Conservation (phyloP, 805 yeast species). For the Priceomyces melissophilus region DNA sequence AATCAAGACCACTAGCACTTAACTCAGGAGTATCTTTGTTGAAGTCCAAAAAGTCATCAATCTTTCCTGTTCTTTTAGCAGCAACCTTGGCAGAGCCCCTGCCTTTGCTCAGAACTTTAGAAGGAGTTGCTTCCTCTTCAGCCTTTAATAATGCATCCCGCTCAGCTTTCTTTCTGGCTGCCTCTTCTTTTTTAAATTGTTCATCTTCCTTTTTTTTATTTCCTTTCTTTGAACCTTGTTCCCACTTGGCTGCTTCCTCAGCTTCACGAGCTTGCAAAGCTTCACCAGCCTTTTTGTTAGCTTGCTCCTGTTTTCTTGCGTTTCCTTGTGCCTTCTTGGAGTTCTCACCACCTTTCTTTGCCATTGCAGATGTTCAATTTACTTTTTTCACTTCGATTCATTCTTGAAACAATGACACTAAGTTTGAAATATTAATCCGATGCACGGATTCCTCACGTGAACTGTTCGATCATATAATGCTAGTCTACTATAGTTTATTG, state of each 20-base stretch:
- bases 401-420: not conserved
- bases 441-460: conserved; percentile 2
- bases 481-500: no score
- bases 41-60: conserved; percentile 63
- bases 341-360: conserved; percentile 48
- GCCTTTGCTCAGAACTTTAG: conserved; percentile 53
- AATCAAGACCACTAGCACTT: conserved; percentile 72
- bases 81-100: conserved; percentile 71
- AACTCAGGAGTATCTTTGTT: conserved; percentile 49
- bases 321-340: conserved; percentile 60
- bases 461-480: no score
- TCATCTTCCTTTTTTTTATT: conserved; percentile 68
- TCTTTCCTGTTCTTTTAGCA: conserved; percentile 54
- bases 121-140: conserved; percentile 62
- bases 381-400: no score
- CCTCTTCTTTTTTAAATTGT: conserved; percentile 69
- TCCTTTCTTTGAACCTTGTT: conserved; percentile 65
- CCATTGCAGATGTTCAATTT: conserved; percentile 30
- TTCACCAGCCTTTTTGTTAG: conserved; percentile 53
- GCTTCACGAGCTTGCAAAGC: conserved; percentile 45
- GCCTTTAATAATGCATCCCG: conserved; percentile 63
- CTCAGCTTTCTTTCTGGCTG: conserved; percentile 76
- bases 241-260: conserved; percentile 65
- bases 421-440: conserved; percentile 1
- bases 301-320: conserved; percentile 64